Conservation (phyloP, 495 filamentous ascomycete species). For the Podospora pseudoanserina region DNA sequence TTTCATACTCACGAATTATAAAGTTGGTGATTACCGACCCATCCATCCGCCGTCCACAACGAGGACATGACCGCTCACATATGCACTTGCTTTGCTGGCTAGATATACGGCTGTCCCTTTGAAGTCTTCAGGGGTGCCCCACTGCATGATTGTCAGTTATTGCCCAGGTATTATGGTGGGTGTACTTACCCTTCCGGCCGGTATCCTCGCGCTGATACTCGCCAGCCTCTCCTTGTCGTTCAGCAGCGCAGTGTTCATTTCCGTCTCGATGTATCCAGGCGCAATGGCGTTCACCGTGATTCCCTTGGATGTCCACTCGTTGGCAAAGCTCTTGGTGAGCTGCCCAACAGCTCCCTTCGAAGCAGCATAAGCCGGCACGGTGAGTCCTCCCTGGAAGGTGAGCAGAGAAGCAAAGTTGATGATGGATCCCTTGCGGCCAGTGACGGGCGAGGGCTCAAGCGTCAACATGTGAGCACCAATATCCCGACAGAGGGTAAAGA, state of each 20-base stretch:
- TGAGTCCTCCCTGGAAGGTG: conserved; percentile 87
- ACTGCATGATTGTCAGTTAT: conserved; percentile 32
- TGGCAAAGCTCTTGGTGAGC: conserved; percentile 81
- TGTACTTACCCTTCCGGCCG: conserved; percentile 57
- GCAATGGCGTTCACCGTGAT: conserved; percentile 80
- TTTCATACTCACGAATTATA: background rate
- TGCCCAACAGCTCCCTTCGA: conserved; percentile 84
- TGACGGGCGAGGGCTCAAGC: conserved; percentile 48
- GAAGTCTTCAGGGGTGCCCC: conserved; percentile 86
- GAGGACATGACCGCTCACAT: conserved; percentile 77
- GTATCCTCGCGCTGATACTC: conserved; percentile 78
- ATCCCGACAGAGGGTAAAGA: conserved; percentile 81
- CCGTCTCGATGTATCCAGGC: conserved; percentile 79
- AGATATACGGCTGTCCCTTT: conserved; percentile 79
- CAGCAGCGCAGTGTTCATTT: conserved; percentile 86
- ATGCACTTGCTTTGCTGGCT: conserved; percentile 68
- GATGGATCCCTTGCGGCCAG: conserved; percentile 65
- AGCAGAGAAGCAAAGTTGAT: conserved; percentile 85
- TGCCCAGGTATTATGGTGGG: background rate
- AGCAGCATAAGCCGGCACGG: conserved; percentile 86
- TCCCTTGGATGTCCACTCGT: conserved; percentile 78
- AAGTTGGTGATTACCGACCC: conserved; percentile 57
- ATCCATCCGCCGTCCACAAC: conserved; percentile 94
- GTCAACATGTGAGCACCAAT: conserved; percentile 79
- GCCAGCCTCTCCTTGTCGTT: conserved; percentile 63